Evolutionary conservation across 2,329 filamentous ascomycete genomes (phyloP), one percentile per base, ranked within the genome.

Genomic region (Fusarium sp.): DNA sequence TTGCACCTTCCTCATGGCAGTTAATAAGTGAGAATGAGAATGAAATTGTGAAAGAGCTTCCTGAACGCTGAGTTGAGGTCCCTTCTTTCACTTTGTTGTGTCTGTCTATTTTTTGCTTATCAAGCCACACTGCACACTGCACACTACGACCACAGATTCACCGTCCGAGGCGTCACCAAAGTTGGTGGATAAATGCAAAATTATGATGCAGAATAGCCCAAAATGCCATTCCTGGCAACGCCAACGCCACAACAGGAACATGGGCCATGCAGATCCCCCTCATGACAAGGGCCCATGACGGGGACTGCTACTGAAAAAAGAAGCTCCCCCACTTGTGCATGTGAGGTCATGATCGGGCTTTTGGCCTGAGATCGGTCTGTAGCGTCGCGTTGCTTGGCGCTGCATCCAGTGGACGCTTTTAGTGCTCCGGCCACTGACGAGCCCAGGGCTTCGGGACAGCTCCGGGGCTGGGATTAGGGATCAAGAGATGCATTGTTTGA

Each of bases 261-360:
- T 51, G 46, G 42, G 36, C 21, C 39, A 14, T 19, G 62, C 26
- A 67, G 65, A 64, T 64, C 60, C 65, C 65, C 65, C 65, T 68
- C 66, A 68, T 63, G 63, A 54, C 52, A 68, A 44, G 50, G 62
- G 42, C 62, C 66, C 66, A 69, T 69, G 66, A 64, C 56, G 53
- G 34, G 44, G 56, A 20, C 51, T 23, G 49, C 36, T 54, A 24
- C 63, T 62, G 24, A 24, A 65, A 48, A 53, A 59, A 50, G 43
- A 23, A 51, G 24, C 49, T 17, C 24, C 65, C 43, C 50, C 66
- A 51, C 58, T 38, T 39, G 11, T 36, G 45, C 23, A 39, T n/a
- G n/a, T 46, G 48, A 66, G 28, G 44, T 52, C 50, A 67, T 67
- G 51, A 69, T 69, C 67, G 66, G 30, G n/a, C 7, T 53, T 65